Percentiles rank a stretch among this genome's conserved stretches.
These are phyloP conservation scores for Mycena pura DNA, from an alignment of 768 basidiomycete species.

Conservation along the genomic window DNA sequence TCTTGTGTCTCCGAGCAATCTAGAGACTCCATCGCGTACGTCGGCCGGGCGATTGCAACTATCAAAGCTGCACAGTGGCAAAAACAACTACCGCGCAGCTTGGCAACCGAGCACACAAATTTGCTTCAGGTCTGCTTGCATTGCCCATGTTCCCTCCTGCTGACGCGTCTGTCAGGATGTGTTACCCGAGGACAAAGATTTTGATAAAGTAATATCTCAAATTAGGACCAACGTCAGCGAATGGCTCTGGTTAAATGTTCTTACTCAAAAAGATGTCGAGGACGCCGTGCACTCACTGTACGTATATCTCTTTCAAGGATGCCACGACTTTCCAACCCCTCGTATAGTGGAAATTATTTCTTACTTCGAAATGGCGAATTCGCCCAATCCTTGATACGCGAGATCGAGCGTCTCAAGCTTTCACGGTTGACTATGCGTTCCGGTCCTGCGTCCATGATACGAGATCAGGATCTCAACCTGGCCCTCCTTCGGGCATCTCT, in stretches of 20 bases:
- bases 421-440: slow-evolving; percentile 75
- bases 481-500: slow-evolving; percentile 87
- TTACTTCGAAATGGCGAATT: slow-evolving; percentile 90
- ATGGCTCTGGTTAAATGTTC: slow-evolving; percentile 92
- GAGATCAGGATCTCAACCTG: slow-evolving; percentile 89
- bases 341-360: slow-evolving; percentile 83
- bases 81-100: slow-evolving; percentile 72
- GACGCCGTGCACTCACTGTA: slow-evolving; percentile 87
- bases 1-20: slow-evolving; percentile 75
- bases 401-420: slow-evolving; percentile 84
- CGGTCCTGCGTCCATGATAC: slow-evolving; percentile 76
- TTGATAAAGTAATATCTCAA: slow-evolving; percentile 75
- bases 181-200: slow-evolving; percentile 78
- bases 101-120: slow-evolving; percentile 69
- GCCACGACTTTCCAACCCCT: slow-evolving; percentile 13
- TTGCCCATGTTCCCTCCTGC: too few relatives aligned
- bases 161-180: too few relatives aligned
- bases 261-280: slow-evolving; percentile 83
- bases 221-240: slow-evolving; percentile 87
- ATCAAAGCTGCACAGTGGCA: slow-evolving; percentile 83
- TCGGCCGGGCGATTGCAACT: slow-evolving; percentile 86
- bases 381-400: slow-evolving; percentile 80
- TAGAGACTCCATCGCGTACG: slow-evolving; percentile 82
- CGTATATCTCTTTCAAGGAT: slow-evolving; percentile 34
- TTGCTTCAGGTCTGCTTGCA: too few relatives aligned